Conservation (phyloP, 257 asterid genomes). For the Fraxinus quadrangulata region DNA sequence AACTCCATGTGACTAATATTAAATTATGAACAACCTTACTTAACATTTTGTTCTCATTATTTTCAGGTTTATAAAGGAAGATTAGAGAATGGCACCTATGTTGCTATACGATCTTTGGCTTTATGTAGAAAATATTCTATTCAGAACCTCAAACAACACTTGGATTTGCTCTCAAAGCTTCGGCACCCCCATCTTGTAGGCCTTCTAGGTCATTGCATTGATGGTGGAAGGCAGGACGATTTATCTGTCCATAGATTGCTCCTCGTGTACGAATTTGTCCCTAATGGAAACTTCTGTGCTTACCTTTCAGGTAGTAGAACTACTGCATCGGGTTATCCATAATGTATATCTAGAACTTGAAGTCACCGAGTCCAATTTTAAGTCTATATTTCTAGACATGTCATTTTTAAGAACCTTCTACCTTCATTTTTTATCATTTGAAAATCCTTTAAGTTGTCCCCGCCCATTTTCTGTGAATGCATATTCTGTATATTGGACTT, state of each 20-base stretch:
- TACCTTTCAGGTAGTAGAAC: slow-evolving; percentile 73
- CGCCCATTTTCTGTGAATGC: background rate
- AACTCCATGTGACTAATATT: background rate
- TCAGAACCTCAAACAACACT: slow-evolving; percentile 66
- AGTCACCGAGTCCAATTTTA: background rate
- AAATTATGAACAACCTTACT: slow-evolving; percentile 23
- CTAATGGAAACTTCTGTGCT: slow-evolving; percentile 71
- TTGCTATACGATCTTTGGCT: slow-evolving; percentile 62
- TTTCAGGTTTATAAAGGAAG: slow-evolving; percentile 85
- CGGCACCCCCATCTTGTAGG: slow-evolving; percentile 82
- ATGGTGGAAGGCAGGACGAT: slow-evolving; percentile 70
- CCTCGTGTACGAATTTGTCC: slow-evolving; percentile 80
- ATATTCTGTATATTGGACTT: slow-evolving; percentile 1
- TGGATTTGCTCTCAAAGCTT: slow-evolving; percentile 86
- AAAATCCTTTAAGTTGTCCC: background rate
- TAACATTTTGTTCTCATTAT: slow-evolving; percentile 22
- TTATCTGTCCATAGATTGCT: slow-evolving; percentile 58
- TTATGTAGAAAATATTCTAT: slow-evolving; percentile 57
- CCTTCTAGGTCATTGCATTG: slow-evolving; percentile 82
- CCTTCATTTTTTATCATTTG: background rate
- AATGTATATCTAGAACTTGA: background rate
- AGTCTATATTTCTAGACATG: background rate
- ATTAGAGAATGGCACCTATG: slow-evolving; percentile 61
- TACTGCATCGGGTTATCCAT: background rate
- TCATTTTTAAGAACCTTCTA: background rate